Base-by-base conservation (phyloP, 2,329 filamentous ascomycete species). In the Blastomyces gilchristii region DNA sequence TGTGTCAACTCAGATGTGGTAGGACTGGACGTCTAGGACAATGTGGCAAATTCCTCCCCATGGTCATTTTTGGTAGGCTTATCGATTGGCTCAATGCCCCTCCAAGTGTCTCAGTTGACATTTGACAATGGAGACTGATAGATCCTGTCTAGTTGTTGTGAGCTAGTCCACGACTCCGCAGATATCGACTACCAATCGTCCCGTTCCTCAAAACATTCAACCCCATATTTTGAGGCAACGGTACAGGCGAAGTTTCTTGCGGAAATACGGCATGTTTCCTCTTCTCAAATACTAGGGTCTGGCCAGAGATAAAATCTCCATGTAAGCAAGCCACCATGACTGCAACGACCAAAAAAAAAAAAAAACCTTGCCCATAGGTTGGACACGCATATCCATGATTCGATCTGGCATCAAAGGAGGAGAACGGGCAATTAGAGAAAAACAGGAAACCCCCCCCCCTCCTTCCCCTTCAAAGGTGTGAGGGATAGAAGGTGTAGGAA, bases 21-120 rank as follows among this genome's bases (percentile, higher is more conserved):
- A 34, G 57, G 41, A 59, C 53, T n/a, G 8, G 4, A 59, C 18
- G 57, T 59, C 57, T 59, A n/a, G n/a, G 41, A n/a, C 57, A n/a
- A 25, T 43, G 39, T 58, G 41, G 57, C 39, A 59, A 34, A 18
- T 18, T 54, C 8, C n/a, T 22, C 31, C 34, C 25, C 37, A 1
- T 57, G 39, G 25, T 39, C 34, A 8, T 14, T 39, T 39, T 25
- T 41, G 31, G 34, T 34, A 4, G 37, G 37, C n/a, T 25, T 41
- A 25, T 57, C 34, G 34, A 56, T 56, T 39, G 34, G 53, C 18
- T 56, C 31, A 56, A 39, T 16, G 16, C 14, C 18, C 9, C 53
- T 8, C 18, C 53, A 41, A 22, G 39, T 41, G 39, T 41, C 39
- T 41, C 39, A 41, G 39, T 41, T 41, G 39, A 41, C 39, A 41